Evolutionary conservation across 1,139 yeast species (phyloP).

Genomic region (Pneumocystis carinii): DNA sequence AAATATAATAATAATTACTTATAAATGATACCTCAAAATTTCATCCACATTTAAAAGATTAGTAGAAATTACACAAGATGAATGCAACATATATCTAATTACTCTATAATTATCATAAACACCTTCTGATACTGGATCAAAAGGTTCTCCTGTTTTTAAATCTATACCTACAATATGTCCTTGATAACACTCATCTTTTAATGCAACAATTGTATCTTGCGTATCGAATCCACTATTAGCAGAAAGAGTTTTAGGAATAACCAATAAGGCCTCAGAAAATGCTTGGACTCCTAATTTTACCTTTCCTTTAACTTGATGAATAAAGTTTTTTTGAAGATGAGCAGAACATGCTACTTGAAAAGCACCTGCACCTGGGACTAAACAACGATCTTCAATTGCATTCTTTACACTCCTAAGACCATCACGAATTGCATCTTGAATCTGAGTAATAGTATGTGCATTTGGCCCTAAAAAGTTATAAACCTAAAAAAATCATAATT

Average conservation of each 20-base stretch:
- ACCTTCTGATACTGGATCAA: conserved; percentile 90
- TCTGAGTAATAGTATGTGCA: conserved; percentile 72
- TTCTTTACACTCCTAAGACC: conserved; percentile 92
- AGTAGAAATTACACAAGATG: conserved; percentile 90
- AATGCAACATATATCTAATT: conserved; percentile 75
- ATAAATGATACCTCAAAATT: conserved; percentile 30
- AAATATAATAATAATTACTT: background rate
- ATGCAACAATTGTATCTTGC: conserved; percentile 71
- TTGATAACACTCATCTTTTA: conserved; percentile 79
- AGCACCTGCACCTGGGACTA: conserved; percentile 96
- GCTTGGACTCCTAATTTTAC: conserved; percentile 83
- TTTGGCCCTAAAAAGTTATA: conserved; percentile 90
- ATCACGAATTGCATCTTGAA: conserved; percentile 93
- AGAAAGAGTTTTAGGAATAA: conserved; percentile 84
- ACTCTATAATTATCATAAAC: conserved; percentile 95
- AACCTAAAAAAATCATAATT: conserved; percentile 76
- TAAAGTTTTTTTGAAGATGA: conserved; percentile 38
- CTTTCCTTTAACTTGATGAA: conserved; percentile 57
- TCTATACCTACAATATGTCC: conserved; percentile 84
- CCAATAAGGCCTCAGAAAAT: conserved; percentile 77
- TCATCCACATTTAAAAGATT: conserved; percentile 90
- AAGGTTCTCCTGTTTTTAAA: conserved; percentile 80
- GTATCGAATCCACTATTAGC: conserved; percentile 90
- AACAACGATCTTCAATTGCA: conserved; percentile 66
- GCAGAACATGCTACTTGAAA: conserved; percentile 72